Percentiles rank a stretch among this genome's conserved stretches.
Evolutionary conservation across 106 monocot species (phyloP).

Genomic region (Alisma plantagoaquatica): DNA sequence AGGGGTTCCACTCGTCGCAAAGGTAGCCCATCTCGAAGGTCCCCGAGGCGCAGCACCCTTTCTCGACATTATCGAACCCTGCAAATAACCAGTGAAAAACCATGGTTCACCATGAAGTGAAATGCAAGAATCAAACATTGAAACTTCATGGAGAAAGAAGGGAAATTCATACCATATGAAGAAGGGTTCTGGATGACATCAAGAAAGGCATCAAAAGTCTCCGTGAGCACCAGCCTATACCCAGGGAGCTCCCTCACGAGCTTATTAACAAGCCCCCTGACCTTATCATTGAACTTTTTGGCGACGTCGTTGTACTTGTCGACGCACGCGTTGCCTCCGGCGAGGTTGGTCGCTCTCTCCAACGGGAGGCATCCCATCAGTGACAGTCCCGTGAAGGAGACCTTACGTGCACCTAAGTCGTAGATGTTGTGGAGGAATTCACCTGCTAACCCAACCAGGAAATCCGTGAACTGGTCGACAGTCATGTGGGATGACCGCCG

Average conservation of each 20-base stretch:
- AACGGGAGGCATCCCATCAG: slow-evolving; percentile 82
- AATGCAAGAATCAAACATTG: neutral
- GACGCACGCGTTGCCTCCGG: slow-evolving; percentile 20
- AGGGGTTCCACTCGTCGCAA: slow-evolving; percentile 8
- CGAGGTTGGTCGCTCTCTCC: slow-evolving; percentile 47
- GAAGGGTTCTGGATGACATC: slow-evolving; percentile 27
- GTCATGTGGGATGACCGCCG: slow-evolving; percentile 25
- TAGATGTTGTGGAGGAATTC: slow-evolving; percentile 48
- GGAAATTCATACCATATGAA: slow-evolving; percentile 11
- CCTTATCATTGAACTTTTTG: slow-evolving; percentile 45
- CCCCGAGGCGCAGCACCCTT: slow-evolving; percentile 7
- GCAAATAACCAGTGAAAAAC: neutral
- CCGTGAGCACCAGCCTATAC: slow-evolving; percentile 15
- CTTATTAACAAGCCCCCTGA: slow-evolving; percentile 13
- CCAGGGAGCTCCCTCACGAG: slow-evolving; percentile 25
- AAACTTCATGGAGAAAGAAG: too few relatives aligned
- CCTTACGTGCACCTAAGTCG: slow-evolving; percentile 53
- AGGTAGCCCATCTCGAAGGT: slow-evolving; percentile 10
- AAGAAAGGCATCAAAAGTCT: slow-evolving; percentile 19
- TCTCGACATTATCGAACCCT: slow-evolving; percentile 5
- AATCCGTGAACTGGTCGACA: slow-evolving; percentile 40
- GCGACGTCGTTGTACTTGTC: slow-evolving; percentile 60
- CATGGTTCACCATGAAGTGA: neutral
- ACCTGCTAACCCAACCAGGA: slow-evolving; percentile 36
- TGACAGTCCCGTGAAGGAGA: slow-evolving; percentile 41